Evolutionary conservation across 2,329 filamentous ascomycete species (phyloP), one percentile per base, ranked within the genome.

Genomic region (Dothidotthia symphoricarpi): DNA sequence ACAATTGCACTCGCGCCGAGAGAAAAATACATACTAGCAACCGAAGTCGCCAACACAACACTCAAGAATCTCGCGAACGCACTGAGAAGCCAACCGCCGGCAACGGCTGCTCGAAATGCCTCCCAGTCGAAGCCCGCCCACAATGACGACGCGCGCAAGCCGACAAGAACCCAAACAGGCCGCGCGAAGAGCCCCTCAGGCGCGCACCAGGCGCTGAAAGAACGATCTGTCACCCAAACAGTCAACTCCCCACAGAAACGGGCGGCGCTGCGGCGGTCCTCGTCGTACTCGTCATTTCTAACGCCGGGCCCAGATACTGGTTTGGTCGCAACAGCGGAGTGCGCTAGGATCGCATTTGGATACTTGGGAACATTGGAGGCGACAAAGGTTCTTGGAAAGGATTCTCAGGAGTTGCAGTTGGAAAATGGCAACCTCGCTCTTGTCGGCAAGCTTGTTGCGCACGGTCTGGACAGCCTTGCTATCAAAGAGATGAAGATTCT

Each of bases 341-440:
- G 86, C 54, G 78, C 82, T 6, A 76, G 84, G 8, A 64, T 78
- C 17, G 84, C 83, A 2, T 87, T 90, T 55, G 69, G 75, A 6
- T 81, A 79, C 33, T 69, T 90, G 26, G 74, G 83, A 33, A 72
- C 75, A 17, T 55, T 81, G 16, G 77, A 85, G 34, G 70, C 66
- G 19, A 61, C 63, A 14, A 70, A 75, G 16, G 68, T 75, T 1
- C 68, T 76, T 5, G 72, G 75, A 7, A 67, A 80, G 8, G 67
- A 75, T 8, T 69, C 82, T n/a, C 75, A 80, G 1, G 75, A 78
- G 29, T 68, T 86, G 26, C 85, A 90, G 57, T 64, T 90, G 3
- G 86, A 90, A 59, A 81, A 74, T 42, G 86, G 85, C 36, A 85
- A 87, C 74, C 78, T 84, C 12, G 80, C 82, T 0, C 74, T 90